Evolutionary conservation across 208 protist genomes (phyloP).

Genomic region (Tetramitus jugosus): DNA sequence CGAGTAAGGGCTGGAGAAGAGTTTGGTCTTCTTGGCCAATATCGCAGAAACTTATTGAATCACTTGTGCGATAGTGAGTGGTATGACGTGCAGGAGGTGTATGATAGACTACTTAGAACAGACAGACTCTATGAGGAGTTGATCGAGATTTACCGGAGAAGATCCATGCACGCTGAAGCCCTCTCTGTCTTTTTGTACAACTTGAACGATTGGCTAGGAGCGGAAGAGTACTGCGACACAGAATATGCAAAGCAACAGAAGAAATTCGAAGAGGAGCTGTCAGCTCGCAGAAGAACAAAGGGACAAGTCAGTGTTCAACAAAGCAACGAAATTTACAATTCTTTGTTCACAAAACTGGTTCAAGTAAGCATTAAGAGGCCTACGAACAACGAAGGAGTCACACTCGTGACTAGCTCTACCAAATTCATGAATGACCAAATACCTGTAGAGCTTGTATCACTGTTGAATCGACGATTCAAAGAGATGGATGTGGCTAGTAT

Average conservation of each 20-base stretch:
- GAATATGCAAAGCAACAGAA: no score
- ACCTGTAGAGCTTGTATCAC: no score
- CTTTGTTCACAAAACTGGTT: no score
- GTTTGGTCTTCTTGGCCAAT: background rate
- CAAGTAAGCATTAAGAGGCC: no score
- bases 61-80: background rate
- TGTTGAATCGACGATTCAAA: background rate
- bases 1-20: background rate
- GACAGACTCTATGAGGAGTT: background rate
- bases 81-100: background rate
- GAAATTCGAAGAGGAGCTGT: no score
- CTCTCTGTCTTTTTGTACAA: background rate
- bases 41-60: background rate
- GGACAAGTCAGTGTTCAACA: no score
- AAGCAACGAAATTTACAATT: no score
- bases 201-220: background rate
- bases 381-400: no score
- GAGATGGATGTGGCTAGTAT: background rate
- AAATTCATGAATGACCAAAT: no score
- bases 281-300: background rate
- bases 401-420: no score
- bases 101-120: background rate
- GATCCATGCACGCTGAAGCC: background rate
- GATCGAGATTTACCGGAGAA: background rate
- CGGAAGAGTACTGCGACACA: conserved; percentile 11